These are phyloP conservation scores for Arctium lappa DNA, from an alignment of 129 eudicot genomes.

Conservation along the genomic window DNA sequence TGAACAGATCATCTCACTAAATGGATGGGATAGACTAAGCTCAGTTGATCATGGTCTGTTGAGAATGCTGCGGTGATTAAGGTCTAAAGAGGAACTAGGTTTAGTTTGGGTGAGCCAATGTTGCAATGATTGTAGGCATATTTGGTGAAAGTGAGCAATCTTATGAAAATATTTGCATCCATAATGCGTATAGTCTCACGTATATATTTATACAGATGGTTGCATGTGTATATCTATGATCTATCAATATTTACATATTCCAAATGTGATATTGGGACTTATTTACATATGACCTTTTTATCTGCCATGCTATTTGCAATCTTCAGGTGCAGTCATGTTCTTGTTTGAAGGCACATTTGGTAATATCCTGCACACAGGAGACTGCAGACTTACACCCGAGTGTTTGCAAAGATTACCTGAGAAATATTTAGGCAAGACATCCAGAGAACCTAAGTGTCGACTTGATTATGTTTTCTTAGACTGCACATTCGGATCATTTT, in stretches of 20 bases:
- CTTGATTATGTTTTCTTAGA: conserved; percentile 85
- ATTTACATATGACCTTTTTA: conserved; percentile 1
- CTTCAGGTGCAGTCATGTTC: conserved; percentile 87
- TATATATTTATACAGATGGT: too few species aligned
- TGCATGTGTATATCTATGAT: too few species aligned
- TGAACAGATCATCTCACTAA: too few species aligned
- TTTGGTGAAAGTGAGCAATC: too few species aligned
- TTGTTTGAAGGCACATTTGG: conserved; percentile 87
- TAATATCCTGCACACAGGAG: conserved; percentile 86
- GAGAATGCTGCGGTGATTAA: too few species aligned
- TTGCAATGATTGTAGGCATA: too few species aligned
- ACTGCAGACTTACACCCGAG: conserved; percentile 79
- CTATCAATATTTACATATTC: neutral
- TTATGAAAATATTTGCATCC: too few species aligned
- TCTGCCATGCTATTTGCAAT: conserved; percentile 21
- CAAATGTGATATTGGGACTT: neutral
- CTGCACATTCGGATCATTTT: conserved; percentile 75
- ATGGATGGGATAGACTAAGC: too few species aligned
- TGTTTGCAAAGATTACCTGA: conserved; percentile 75
- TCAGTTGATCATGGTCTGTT: too few species aligned
- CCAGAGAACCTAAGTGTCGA: conserved; percentile 52
- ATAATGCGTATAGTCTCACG: too few species aligned
- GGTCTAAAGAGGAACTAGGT: too few species aligned
- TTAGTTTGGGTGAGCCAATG: too few species aligned
- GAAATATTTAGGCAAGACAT: conserved; percentile 56